Conservation (phyloP, 306 rosid genomes). For the Quercus robur region DNA sequence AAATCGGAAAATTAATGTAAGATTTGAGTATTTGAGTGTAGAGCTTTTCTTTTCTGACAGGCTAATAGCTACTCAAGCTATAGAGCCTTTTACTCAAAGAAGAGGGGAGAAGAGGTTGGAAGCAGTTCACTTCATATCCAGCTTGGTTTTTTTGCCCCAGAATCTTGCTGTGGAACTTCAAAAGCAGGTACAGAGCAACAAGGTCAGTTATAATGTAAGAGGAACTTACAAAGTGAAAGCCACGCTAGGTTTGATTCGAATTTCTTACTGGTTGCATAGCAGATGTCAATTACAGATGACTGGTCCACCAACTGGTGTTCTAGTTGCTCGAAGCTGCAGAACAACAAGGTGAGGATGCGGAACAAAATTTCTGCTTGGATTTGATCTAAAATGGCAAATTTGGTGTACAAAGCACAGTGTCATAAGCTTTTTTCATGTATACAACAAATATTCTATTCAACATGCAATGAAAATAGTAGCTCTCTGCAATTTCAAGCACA, state of each 20-base stretch:
- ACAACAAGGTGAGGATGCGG: slow-evolving; percentile 47
- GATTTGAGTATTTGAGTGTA: slow-evolving; percentile 56
- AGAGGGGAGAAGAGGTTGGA: slow-evolving; percentile 57
- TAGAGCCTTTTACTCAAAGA: slow-evolving; percentile 60
- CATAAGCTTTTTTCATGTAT: not conserved
- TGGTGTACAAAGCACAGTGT: slow-evolving; percentile 8
- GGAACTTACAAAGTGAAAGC: slow-evolving; percentile 73
- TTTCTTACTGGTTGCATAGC: slow-evolving; percentile 63
- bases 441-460: not conserved
- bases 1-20: slow-evolving; percentile 53
- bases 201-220: slow-evolving; percentile 51
- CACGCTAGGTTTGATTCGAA: slow-evolving; percentile 54
- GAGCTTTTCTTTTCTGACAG: slow-evolving; percentile 69
- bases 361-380: slow-evolving; percentile 10
- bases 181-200: slow-evolving; percentile 63
- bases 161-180: slow-evolving; percentile 67
- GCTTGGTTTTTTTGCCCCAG: slow-evolving; percentile 76
- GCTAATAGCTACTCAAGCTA: slow-evolving; percentile 60
- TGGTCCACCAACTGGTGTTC: slow-evolving; percentile 74
- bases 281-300: slow-evolving; percentile 82
- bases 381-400: slow-evolving; percentile 14
- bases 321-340: slow-evolving; percentile 64
- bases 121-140: slow-evolving; percentile 64
- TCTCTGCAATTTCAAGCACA: too few species aligned
- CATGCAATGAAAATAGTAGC: too few species aligned